Conservation (phyloP, 2,329 filamentous ascomycete species). For the Orbilia quercus region DNA sequence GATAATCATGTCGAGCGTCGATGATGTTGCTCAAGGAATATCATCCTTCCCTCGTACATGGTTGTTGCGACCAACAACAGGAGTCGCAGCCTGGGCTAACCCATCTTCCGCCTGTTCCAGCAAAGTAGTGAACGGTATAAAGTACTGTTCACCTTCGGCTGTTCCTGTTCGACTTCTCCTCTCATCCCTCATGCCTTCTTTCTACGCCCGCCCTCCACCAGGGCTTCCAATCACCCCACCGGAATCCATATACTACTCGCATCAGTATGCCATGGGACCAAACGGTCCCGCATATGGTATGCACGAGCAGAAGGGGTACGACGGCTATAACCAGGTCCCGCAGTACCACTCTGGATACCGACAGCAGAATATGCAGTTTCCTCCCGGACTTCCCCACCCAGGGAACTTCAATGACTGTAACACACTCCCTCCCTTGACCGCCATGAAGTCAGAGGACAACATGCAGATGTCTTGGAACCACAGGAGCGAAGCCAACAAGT, state of each 20-base stretch:
- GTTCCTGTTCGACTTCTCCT: conserved; percentile 58
- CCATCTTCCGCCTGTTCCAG: conserved; percentile 36
- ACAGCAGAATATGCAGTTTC: conserved; percentile 55
- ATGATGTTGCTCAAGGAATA: conserved; percentile 10
- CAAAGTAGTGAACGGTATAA: conserved; percentile 54
- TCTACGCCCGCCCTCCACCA: conserved; percentile 53
- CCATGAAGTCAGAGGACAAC: conserved; percentile 50
- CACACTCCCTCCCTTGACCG: conserved; percentile 45
- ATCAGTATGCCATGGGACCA: conserved; percentile 46
- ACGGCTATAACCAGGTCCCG: conserved; percentile 57
- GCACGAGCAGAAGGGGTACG: conserved; percentile 58
- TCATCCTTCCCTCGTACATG: conserved; percentile 4
- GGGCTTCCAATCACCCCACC: conserved; percentile 54
- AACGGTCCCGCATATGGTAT: conserved; percentile 43
- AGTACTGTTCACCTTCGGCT: conserved; percentile 57
- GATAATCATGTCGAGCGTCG: conserved; percentile 34
- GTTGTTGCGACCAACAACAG: conserved; percentile 12
- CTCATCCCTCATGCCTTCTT: conserved; percentile 56
- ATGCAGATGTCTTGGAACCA: conserved; percentile 56
- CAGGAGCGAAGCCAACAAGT: conserved; percentile 57
- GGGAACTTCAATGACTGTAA: conserved; percentile 46
- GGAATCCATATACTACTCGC: conserved; percentile 53
- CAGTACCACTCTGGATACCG: conserved; percentile 56
- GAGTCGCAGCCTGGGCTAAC: conserved; percentile 45
- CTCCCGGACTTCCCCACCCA: conserved; percentile 59